Conservation (phyloP, 495 filamentous ascomycete genomes). For the Hypoxylon cercidicola region DNA sequence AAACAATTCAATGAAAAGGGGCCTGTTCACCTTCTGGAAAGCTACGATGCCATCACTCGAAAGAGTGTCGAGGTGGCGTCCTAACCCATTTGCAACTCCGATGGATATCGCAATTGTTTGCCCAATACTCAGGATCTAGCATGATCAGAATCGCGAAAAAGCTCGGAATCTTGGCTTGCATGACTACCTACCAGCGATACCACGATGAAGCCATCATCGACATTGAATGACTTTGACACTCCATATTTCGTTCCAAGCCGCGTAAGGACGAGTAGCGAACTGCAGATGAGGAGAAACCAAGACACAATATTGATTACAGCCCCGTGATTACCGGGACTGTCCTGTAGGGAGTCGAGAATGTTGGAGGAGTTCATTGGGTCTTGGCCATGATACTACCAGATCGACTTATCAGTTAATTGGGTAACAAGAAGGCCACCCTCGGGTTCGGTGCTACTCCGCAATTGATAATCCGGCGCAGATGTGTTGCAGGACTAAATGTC, state of each 20-base stretch:
- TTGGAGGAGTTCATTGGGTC: slow-evolving; percentile 14
- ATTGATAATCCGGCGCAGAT: background rate
- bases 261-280: slow-evolving; percentile 20
- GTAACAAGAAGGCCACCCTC: background rate
- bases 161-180: background rate
- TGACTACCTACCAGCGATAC: slow-evolving; percentile 34
- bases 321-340: slow-evolving; percentile 22
- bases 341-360: slow-evolving; percentile 4
- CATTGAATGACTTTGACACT: slow-evolving; percentile 27
- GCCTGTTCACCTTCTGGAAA: slow-evolving; percentile 17
- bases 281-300: slow-evolving; percentile 35
- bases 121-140: slow-evolving; percentile 16
- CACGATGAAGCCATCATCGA: slow-evolving; percentile 36
- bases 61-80: slow-evolving; percentile 30
- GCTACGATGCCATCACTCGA: slow-evolving; percentile 1
- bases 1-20: background rate
- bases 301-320: slow-evolving; percentile 28
- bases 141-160: slow-evolving; percentile 6
- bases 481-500: background rate
- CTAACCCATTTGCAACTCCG: slow-evolving; percentile 36
- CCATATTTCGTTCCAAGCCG: slow-evolving; percentile 34
- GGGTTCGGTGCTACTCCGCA: background rate
- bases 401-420: background rate
- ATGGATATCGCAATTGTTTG: slow-evolving; percentile 35
- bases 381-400: slow-evolving; percentile 1